Evolutionary conservation across 768 basidiomycete species (phyloP), one percentile per base, ranked within the genome.

Genomic region (Calocybe gangraenosa): DNA sequence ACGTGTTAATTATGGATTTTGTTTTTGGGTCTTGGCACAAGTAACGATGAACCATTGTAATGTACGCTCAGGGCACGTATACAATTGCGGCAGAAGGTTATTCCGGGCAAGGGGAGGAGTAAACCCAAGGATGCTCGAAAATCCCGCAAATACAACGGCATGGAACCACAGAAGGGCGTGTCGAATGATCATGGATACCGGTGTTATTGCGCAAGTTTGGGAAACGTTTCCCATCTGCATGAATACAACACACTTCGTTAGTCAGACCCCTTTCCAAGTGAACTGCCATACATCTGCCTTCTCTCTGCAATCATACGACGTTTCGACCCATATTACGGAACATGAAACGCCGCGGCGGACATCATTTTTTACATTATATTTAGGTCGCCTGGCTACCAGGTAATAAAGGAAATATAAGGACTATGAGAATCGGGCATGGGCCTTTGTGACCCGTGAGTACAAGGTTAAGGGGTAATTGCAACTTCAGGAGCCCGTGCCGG

Each of bases 141-240:
- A 15, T 15, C n/a, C 22, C 38, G 32, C 32, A 34, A 18, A 34
- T 9, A 10, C 19, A 31, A 43, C 31, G 33, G 32, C 35, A 37
- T 25, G 3, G 14, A 17, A 37, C 20, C n/a, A 21, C 23, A 35
- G 19, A 28, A 28, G 21, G 42, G 11, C 21, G 11, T 5, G 31
- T 23, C 22, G 35, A 18, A 37, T 17, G 15, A 43, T 13, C 15
- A 17, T 23, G 35, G 43, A 44, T 13, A 44, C 43, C 43, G 35
- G 34, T 44, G 35, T 37, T 37, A 17, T 23, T 28, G 43, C 19
- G 30, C 43, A 15, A 11, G 19, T 44, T 44, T 37, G 13, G 43
- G 28, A 36, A 17, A 3, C 22, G 22, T 9, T 37, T 35, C 33
- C 43, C 35, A 28, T 11, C 25, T 5, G 25, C 6, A 11, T 11